phyloP scores from a whole-genome alignment of 306 rosid species.

The Prunus kanzakura region DNA sequence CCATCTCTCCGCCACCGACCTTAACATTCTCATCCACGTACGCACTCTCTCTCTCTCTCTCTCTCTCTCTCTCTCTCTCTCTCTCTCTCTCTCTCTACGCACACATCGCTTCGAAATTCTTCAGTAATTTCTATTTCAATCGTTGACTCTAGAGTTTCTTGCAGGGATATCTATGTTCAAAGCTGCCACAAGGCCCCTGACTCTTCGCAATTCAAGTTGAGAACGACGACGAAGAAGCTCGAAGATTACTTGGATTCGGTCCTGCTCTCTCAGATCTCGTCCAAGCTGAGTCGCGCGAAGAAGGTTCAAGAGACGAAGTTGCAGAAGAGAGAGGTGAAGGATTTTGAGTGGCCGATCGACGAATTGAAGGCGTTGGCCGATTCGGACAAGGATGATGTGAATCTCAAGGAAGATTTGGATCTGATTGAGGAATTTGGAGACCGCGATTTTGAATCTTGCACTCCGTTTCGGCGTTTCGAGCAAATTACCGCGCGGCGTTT shows the following conservation, averaged over 20 bases:
- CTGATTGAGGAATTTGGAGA: not conserved
- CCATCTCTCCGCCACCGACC: not conserved
- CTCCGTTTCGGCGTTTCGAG: constrained; percentile 26
- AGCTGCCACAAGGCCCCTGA: not conserved
- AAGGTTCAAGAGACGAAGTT: constrained; percentile 14
- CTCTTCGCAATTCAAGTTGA: constrained; percentile 2
- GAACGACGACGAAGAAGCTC: constrained; percentile 8
- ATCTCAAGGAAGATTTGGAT: constrained; percentile 20
- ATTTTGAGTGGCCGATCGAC: constrained; percentile 32
- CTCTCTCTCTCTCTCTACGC: too few species aligned
- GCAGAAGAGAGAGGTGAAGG: constrained; percentile 9
- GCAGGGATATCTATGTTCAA: constrained; percentile 1
- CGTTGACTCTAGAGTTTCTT: not conserved
- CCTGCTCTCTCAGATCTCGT: constrained; percentile 27
- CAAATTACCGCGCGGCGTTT: not conserved
- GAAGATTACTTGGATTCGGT: constrained; percentile 34
- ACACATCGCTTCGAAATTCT: not conserved
- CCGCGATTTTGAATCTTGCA: not conserved
- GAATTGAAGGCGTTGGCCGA: constrained; percentile 27
- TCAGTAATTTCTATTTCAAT: not conserved
- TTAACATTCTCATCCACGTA: not conserved
- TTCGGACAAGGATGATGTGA: not conserved
- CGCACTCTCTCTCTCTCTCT: too few species aligned
- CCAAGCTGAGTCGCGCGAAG: constrained; percentile 7
- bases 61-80: too few species aligned